A percentile compares a stretch with the other conserved stretches of the same genome.
Conservation (phyloP, 257 asterid genomes). For the Solanum okadae region DNA sequence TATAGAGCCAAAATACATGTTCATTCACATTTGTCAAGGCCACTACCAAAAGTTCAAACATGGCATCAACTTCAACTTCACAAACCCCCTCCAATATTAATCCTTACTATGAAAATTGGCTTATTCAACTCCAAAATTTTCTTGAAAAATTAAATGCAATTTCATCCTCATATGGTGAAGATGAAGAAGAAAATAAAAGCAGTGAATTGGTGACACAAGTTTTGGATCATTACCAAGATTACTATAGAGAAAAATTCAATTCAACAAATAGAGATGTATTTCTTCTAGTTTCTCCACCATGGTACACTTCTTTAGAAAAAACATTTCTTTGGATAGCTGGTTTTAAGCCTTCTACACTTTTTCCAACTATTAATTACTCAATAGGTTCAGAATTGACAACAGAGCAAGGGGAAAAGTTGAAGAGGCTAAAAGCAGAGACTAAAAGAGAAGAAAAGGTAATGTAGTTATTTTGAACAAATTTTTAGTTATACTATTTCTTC, state of each 20-base stretch:
- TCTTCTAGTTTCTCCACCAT: conserved; percentile 14
- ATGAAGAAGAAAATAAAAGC: background rate
- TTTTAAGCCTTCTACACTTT: conserved; percentile 19
- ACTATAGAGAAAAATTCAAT: background rate
- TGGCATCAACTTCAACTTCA: background rate
- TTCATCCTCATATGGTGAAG: background rate
- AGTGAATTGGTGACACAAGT: background rate
- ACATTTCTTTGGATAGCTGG: conserved; percentile 11
- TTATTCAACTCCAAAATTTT: background rate
- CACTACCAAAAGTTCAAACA: background rate
- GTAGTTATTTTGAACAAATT: background rate
- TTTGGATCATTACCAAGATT: conserved; percentile 9
- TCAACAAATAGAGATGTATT: conserved; percentile 2
- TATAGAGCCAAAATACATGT: background rate
- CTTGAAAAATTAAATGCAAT: background rate
- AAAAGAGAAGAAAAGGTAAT: conserved; percentile 4
- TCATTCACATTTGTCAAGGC: background rate
- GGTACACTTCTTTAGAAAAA: conserved; percentile 15
- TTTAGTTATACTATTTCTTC: no score
- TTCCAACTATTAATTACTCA: background rate
- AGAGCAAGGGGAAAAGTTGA: background rate
- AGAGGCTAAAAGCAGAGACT: background rate
- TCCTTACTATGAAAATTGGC: background rate
- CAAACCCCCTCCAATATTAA: background rate
- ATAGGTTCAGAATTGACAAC: background rate